Conservation (phyloP, 208 protist species). For the Angomonas ambiguus region DNA sequence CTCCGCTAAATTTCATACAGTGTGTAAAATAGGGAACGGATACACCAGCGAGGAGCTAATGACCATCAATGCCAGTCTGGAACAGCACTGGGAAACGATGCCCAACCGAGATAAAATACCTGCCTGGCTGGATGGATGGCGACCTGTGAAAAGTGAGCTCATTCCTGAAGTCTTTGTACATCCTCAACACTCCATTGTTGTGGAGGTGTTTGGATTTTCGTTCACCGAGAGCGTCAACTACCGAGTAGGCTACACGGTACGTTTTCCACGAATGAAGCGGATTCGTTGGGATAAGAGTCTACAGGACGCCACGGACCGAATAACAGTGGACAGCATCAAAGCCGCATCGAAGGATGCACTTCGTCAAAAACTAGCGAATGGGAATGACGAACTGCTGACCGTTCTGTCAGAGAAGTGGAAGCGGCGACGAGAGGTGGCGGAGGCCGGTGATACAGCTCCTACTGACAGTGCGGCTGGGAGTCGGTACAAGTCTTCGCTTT, state of each 20-base stretch:
- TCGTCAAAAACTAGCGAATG: constrained; percentile 5
- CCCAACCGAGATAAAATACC: constrained; percentile 22
- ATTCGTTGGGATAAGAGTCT: constrained; percentile 45
- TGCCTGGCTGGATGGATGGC: constrained; percentile 30
- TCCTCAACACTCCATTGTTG: constrained; percentile 29
- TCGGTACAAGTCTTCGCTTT: neutral
- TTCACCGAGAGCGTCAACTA: constrained; percentile 34
- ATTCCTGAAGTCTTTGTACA: constrained; percentile 47
- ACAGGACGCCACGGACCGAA: constrained; percentile 22
- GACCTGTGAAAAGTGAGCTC: constrained; percentile 26
- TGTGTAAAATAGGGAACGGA: constrained; percentile 62
- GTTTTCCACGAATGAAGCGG: constrained; percentile 50
- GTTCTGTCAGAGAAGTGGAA: constrained; percentile 22
- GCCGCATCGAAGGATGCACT: constrained; percentile 19
- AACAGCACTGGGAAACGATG: constrained; percentile 37
- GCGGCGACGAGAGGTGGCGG: constrained; percentile 5
- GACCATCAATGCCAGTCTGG: constrained; percentile 23
- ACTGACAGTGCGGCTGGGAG: neutral
- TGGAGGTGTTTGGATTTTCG: constrained; percentile 50
- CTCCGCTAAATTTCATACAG: constrained; percentile 26
- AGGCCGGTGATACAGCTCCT: neutral
- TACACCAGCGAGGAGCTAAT: constrained; percentile 47
- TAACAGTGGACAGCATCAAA: constrained; percentile 12
- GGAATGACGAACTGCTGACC: constrained; percentile 19
- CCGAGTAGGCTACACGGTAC: constrained; percentile 37